Evolutionary conservation across 192 early-diverging fungal species (phyloP).

Genomic region (Entophlyctis luteolus): DNA sequence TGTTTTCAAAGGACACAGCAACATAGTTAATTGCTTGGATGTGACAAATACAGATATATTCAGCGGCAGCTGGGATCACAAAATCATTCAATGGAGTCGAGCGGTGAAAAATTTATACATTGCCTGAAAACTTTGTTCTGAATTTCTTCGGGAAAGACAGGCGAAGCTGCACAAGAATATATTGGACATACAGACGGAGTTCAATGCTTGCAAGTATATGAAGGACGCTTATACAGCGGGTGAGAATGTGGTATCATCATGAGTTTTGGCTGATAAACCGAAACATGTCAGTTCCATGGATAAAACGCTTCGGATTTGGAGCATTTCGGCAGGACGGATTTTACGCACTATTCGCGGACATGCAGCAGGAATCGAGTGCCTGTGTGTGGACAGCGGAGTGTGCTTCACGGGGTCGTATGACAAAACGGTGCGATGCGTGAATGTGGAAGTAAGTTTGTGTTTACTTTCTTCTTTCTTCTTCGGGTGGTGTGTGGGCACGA

Average conservation of each 20-base stretch:
- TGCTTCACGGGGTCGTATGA: conserved; percentile 56
- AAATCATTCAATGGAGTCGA: conserved; percentile 53
- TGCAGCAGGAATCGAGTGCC: conserved; percentile 47
- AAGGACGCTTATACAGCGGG: conserved; percentile 39
- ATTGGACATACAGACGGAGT: conserved; percentile 52
- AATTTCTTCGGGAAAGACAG: conserved; percentile 35
- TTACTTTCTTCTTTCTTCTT: neutral
- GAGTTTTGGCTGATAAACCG: neutral
- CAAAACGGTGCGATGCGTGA: conserved; percentile 48
- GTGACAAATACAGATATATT: conserved; percentile 52
- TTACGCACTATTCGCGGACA: conserved; percentile 40
- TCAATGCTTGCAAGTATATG: conserved; percentile 46
- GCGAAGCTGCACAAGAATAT: conserved; percentile 42
- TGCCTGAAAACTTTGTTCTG: neutral
- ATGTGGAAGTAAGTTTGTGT: conserved; percentile 29
- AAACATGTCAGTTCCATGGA: conserved; percentile 46
- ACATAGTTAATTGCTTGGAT: conserved; percentile 54
- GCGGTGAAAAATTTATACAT: conserved; percentile 28
- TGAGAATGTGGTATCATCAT: neutral
- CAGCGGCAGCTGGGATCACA: conserved; percentile 52
- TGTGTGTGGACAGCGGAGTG: conserved; percentile 29
- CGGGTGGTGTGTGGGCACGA: neutral
- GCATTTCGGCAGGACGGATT: conserved; percentile 34
- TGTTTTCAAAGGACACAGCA: conserved; percentile 53
- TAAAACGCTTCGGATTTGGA: conserved; percentile 51